Percentiles rank a stretch among this genome's conserved stretches.
phyloP scores from a whole-genome alignment of 2,329 filamentous ascomycete genomes.

The Botrytis aclada region DNA sequence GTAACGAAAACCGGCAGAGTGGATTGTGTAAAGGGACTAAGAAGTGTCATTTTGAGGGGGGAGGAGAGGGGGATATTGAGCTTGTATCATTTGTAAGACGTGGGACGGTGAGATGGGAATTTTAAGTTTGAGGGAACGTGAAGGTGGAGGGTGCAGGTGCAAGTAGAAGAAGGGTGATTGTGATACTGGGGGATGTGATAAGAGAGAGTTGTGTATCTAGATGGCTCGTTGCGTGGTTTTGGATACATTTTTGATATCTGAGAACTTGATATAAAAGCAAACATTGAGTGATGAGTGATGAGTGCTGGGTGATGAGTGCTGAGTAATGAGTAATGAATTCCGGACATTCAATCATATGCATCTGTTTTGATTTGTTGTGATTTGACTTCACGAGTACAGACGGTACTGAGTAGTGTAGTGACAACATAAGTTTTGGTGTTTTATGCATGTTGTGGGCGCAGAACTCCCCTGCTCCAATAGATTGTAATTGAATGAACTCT shows the following conservation, averaged over 20 bases:
- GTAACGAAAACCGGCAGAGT: conserved; percentile 7
- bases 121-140: background rate
- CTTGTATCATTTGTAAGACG: conserved; percentile 2
- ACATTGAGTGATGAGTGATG: background rate
- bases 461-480: background rate
- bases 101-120: background rate
- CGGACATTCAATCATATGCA: background rate
- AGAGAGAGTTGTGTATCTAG: background rate
- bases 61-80: background rate
- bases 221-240: background rate
- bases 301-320: too few species aligned
- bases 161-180: background rate
- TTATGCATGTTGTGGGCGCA: background rate
- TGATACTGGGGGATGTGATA: background rate
- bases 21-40: background rate
- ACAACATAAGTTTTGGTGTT: background rate
- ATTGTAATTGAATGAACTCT: background rate
- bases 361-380: background rate
- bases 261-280: background rate
- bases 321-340: background rate
- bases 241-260: background rate
- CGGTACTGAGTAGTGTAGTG: background rate
- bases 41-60: conserved; percentile 3
- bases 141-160: background rate
- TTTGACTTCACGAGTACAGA: background rate